Conservation (phyloP, 2,329 filamentous ascomycete species). For the Proliferodiscus dingleyae region DNA sequence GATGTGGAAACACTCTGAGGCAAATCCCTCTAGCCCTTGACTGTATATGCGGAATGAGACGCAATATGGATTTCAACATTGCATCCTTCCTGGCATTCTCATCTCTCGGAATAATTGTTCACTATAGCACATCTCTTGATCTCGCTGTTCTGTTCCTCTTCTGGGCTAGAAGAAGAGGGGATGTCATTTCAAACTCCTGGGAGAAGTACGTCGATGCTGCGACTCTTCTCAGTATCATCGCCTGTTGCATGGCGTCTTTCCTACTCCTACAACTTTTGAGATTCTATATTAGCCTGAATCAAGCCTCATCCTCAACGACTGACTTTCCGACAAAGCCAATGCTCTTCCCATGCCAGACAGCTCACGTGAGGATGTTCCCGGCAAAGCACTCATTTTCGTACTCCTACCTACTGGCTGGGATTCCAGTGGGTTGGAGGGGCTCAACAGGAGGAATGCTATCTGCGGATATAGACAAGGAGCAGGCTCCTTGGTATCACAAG, state of each 20-base stretch:
- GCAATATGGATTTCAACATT: slow-evolving; percentile 2
- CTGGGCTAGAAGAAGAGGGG: slow-evolving; percentile 8
- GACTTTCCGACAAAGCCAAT: slow-evolving; percentile 35
- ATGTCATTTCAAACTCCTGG: slow-evolving; percentile 2
- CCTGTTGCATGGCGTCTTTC: slow-evolving; percentile 6
- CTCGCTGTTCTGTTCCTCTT: slow-evolving; percentile 7
- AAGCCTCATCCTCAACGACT: slow-evolving; percentile 3
- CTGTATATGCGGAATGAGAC: not conserved
- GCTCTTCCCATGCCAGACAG: slow-evolving; percentile 61
- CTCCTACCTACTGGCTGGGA: slow-evolving; percentile 64
- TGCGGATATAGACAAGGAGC: slow-evolving; percentile 28
- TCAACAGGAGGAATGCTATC: slow-evolving; percentile 53
- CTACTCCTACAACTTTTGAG: slow-evolving; percentile 17
- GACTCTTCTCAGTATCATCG: slow-evolving; percentile 8
- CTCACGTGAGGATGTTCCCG: slow-evolving; percentile 62
- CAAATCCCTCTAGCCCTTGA: not conserved
- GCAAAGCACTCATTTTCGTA: slow-evolving; percentile 64
- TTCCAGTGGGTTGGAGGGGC: slow-evolving; percentile 60
- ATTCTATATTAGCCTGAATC: slow-evolving; percentile 16
- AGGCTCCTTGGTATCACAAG: slow-evolving; percentile 26
- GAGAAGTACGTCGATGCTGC: slow-evolving; percentile 8
- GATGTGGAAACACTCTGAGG: not conserved
- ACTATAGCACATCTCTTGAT: not conserved
- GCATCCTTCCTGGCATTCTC: not conserved
- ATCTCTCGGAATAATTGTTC: not conserved